Evolutionary conservation across 208 protist species (phyloP).

Genomic region (Strigomonas oncopelti): DNA sequence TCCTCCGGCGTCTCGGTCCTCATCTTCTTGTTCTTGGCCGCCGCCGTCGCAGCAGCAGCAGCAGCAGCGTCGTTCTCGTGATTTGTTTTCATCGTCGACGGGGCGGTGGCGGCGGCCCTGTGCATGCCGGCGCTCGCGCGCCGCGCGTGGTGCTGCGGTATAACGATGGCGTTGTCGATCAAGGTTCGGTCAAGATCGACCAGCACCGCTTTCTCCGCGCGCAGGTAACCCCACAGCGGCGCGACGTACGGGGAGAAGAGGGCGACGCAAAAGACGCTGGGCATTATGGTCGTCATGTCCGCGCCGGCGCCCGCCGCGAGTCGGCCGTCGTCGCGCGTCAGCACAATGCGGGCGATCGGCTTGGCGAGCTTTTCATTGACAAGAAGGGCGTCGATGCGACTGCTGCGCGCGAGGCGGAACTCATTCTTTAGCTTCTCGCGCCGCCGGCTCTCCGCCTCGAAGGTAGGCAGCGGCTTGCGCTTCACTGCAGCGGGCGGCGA

Average conservation of each 20-base stretch:
- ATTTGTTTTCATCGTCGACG: background rate
- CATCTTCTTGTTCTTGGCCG: background rate
- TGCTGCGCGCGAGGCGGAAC: slow-evolving; percentile 55
- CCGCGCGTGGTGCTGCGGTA: background rate
- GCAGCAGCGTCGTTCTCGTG: background rate
- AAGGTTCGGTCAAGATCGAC: slow-evolving; percentile 86
- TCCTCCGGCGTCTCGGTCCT: background rate
- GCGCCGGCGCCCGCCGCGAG: background rate
- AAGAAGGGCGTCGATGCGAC: slow-evolving; percentile 61
- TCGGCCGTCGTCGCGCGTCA: slow-evolving; percentile 14
- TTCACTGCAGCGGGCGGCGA: background rate
- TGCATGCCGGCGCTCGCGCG: background rate
- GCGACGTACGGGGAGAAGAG: slow-evolving; percentile 61
- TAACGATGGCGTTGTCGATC: slow-evolving; percentile 69
- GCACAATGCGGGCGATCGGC: slow-evolving; percentile 47
- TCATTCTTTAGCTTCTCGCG: slow-evolving; percentile 66
- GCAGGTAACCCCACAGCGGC: slow-evolving; percentile 54
- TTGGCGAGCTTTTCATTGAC: slow-evolving; percentile 43
- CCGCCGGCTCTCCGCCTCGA: slow-evolving; percentile 49
- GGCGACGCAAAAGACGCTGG: slow-evolving; percentile 41
- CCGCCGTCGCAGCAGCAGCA: background rate
- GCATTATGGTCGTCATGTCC: slow-evolving; percentile 17
- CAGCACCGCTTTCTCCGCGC: slow-evolving; percentile 56
- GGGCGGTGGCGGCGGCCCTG: no score
- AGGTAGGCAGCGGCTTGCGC: slow-evolving; percentile 19